A percentile compares a stretch with the other conserved stretches of the same genome.
Evolutionary conservation across 2,329 filamentous ascomycete species (phyloP).

Genomic region (Bipolaris gigantea): DNA sequence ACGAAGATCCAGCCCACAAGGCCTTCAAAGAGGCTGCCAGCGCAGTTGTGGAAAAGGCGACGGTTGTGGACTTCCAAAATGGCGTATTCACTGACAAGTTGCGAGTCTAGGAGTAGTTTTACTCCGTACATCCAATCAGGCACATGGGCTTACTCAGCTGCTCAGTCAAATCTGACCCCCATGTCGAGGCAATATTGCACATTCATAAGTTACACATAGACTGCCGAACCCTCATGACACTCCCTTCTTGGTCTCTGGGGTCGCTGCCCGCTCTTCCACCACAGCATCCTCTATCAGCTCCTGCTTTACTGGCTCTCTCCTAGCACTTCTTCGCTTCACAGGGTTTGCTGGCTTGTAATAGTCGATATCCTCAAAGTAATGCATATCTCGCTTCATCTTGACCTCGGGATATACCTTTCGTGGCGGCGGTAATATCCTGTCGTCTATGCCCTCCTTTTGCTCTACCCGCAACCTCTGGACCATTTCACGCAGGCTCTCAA

Average conservation of each 20-base stretch:
- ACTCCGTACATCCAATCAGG: background rate
- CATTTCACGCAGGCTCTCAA: constrained; percentile 66
- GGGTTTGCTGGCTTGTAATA: constrained; percentile 29
- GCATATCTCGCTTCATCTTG: constrained; percentile 31
- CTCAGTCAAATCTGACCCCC: background rate
- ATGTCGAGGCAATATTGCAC: constrained; percentile 1
- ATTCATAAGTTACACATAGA: constrained; percentile 12
- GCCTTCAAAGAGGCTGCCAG: constrained; percentile 43
- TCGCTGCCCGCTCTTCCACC: background rate
- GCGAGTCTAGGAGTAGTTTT: background rate
- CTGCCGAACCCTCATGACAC: background rate
- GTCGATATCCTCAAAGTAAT: constrained; percentile 32
- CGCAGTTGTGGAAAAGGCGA: constrained; percentile 43
- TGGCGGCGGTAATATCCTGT: constrained; percentile 31
- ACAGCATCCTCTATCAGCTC: background rate
- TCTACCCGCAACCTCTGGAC: constrained; percentile 48
- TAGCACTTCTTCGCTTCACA: background rate
- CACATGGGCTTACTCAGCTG: background rate
- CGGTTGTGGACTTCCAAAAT: constrained; percentile 48
- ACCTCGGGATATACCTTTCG: constrained; percentile 39
- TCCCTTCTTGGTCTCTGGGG: background rate
- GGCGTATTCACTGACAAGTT: constrained; percentile 31
- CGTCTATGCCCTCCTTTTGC: constrained; percentile 29
- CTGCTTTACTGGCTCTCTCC: background rate
- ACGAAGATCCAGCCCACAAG: constrained; percentile 46